These are phyloP conservation scores for Clitoria ternatea DNA, from an alignment of 306 rosid species.

Conservation along the genomic window DNA sequence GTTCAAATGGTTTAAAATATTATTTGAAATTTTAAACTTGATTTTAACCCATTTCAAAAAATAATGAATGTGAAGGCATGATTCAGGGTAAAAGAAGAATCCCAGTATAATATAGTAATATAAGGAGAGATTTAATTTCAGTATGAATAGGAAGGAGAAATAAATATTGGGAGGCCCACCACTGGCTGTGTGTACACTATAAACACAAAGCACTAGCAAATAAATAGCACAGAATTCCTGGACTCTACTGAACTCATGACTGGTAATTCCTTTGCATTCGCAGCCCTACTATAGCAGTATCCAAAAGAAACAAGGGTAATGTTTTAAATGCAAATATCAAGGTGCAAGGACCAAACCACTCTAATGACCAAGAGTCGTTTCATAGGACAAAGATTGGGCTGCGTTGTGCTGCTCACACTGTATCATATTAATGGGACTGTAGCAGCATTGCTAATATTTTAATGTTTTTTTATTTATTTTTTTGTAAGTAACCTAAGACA, in stretches of 20 bases:
- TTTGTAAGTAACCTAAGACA: background rate
- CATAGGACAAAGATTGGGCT: background rate
- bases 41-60: constrained; percentile 15
- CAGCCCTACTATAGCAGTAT: constrained; percentile 3
- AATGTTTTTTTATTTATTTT: background rate
- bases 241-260: background rate
- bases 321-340: background rate
- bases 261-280: background rate
- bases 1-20: constrained; percentile 19
- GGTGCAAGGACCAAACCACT: constrained; percentile 1
- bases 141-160: background rate
- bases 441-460: background rate
- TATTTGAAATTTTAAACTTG: constrained; percentile 12
- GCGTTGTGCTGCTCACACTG: background rate
- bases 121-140: background rate
- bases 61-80: constrained; percentile 2
- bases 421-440: background rate
- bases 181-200: background rate
- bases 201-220: constrained; percentile 8
- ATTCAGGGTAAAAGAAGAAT: constrained; percentile 7
- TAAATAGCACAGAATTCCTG: background rate
- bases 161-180: constrained; percentile 10
- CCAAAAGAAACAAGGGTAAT: background rate
- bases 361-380: background rate
- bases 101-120: constrained; percentile 2